phyloP scores from a whole-genome alignment of 2,329 filamentous ascomycete species.

The Alternaria brassicicola region DNA sequence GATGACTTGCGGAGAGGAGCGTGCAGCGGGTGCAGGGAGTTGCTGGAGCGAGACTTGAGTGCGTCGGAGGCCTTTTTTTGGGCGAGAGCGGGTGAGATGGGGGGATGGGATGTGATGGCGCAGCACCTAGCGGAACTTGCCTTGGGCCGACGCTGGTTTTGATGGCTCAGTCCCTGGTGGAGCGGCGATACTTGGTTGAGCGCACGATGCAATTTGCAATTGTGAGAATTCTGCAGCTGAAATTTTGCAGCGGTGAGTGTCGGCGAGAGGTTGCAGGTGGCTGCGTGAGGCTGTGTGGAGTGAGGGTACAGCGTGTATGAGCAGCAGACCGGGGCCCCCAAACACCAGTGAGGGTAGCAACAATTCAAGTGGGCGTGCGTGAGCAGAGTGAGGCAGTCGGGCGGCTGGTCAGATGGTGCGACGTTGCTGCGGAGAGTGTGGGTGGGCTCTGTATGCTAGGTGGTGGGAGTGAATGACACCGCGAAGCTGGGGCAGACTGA shows the following conservation, averaged over 20 bases:
- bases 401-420: slow-evolving; percentile 20
- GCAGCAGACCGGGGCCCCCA: slow-evolving; percentile 17
- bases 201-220: slow-evolving; percentile 17
- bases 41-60: slow-evolving; percentile 9
- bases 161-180: slow-evolving; percentile 18
- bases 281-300: slow-evolving; percentile 28
- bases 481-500: slow-evolving; percentile 13
- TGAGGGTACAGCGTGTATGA: slow-evolving; percentile 18
- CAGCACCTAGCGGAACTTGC: slow-evolving; percentile 23
- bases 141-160: slow-evolving; percentile 7
- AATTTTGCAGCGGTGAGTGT: slow-evolving; percentile 33
- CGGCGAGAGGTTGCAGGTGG: slow-evolving; percentile 26
- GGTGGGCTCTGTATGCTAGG: slow-evolving; percentile 15
- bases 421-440: slow-evolving; percentile 13
- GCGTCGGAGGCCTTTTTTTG: slow-evolving; percentile 10
- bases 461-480: slow-evolving; percentile 8
- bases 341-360: slow-evolving; percentile 4
- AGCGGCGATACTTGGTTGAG: slow-evolving; percentile 21
- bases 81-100: slow-evolving; percentile 8
- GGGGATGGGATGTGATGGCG: slow-evolving; percentile 13
- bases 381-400: slow-evolving; percentile 17
- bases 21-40: slow-evolving; percentile 25
- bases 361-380: slow-evolving; percentile 13
- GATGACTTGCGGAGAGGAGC: slow-evolving; percentile 28
- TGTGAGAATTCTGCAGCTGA: slow-evolving; percentile 27